Base-by-base conservation (phyloP, 352 stramenopile species). In the Phytophthora sansomeana region DNA sequence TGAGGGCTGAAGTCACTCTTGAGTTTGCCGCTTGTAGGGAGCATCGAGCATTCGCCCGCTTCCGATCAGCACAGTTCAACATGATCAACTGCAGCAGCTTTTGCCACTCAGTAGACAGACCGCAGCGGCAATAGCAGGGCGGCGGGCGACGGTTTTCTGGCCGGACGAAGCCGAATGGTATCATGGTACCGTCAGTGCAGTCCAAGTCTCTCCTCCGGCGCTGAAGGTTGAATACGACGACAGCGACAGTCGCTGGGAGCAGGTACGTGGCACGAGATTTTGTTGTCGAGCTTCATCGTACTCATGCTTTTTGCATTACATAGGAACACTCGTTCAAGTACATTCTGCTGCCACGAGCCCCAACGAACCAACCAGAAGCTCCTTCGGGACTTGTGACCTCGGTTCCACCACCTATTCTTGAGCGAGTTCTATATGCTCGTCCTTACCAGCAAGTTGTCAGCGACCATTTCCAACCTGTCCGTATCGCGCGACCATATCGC, bases 151-250 rank as follows among this genome's bases (percentile, higher is more conserved):
- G 24, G 78, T 84, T 16, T 85, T 78, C 49, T 87, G 78, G 76
- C 21, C 24, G 16, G 67, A 81, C 28, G 73, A 81, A 33, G 26
- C 28, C 4, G 56, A 68, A 41, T 90, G 78, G 78, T 90, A 80
- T 26, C 19, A 61, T 17, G 81, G 81, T n/a, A 48, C 39, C 9
- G 58, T 90, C 36, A 51, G 28, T 5, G 41, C 66, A 2, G 54
- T 58, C 1, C 38, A 57, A 28, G 44, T 17, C 19, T 47, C 53
- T 28, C 49, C 53, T 2, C n/a, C 58, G 16, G 55, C 44, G 17
- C 28, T 90, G 8, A 62, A 74, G 32, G 58, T 87, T 26, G 33
- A 69, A 10, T 90, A 87, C 48, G 75, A 88, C n/a, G 76, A 87
- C 26, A 74, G 77, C 21, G 81, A 87, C 33, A 53, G 59, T 24